Evolutionary conservation across 2,329 filamentous ascomycete species (phyloP).

Genomic region (Camillea tinctor): DNA sequence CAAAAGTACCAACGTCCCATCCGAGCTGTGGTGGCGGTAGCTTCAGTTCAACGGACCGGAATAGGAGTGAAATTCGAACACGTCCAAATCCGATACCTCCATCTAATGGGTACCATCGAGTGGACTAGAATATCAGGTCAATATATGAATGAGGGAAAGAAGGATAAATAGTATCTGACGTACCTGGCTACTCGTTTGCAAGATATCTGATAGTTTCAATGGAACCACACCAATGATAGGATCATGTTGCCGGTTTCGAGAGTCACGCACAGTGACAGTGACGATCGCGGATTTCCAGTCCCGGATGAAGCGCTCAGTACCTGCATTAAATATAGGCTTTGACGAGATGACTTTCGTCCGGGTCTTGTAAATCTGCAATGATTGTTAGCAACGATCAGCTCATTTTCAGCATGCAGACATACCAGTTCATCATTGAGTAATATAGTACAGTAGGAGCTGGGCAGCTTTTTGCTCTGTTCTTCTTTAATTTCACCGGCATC

Average conservation of each 20-base stretch:
- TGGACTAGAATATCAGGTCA: slow-evolving; percentile 35
- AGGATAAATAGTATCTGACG: neutral
- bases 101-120: slow-evolving; percentile 94
- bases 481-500: slow-evolving; percentile 82
- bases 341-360: slow-evolving; percentile 89
- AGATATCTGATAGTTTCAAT: slow-evolving; percentile 81
- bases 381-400: slow-evolving; percentile 15
- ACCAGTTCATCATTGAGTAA: slow-evolving; percentile 81
- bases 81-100: slow-evolving; percentile 92
- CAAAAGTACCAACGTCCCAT: slow-evolving; percentile 94
- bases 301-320: slow-evolving; percentile 87
- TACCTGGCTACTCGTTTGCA: slow-evolving; percentile 79
- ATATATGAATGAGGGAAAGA: neutral
- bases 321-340: slow-evolving; percentile 95
- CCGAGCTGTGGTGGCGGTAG: slow-evolving; percentile 83
- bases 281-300: slow-evolving; percentile 89
- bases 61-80: slow-evolving; percentile 82
- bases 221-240: slow-evolving; percentile 92
- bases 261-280: slow-evolving; percentile 85
- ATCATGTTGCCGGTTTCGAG: slow-evolving; percentile 87
- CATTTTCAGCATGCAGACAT: slow-evolving; percentile 22
- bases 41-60: slow-evolving; percentile 83
- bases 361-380: slow-evolving; percentile 74
- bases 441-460: slow-evolving; percentile 93
- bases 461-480: slow-evolving; percentile 75